These are phyloP conservation scores for Cystobasidium sp. DNA, from an alignment of 1,284 basidiomycete species.

Conservation along the genomic window DNA sequence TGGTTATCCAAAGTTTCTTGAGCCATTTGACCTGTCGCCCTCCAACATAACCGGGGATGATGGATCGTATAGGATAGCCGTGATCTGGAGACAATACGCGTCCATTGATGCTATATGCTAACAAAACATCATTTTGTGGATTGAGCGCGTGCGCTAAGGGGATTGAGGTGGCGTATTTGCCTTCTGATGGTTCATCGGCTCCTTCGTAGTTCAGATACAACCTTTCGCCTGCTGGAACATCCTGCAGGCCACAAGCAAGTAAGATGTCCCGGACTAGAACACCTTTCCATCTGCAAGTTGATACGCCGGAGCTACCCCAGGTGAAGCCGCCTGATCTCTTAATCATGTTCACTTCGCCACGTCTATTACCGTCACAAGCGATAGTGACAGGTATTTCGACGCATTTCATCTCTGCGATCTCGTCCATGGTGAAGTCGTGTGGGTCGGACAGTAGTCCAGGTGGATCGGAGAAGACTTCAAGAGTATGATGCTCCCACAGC, in stretches of 20 bases:
- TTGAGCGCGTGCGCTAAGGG: constrained; percentile 47
- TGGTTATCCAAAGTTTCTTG: constrained; percentile 55
- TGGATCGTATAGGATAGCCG: constrained; percentile 70
- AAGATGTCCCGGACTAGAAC: constrained; percentile 46
- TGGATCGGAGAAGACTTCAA: constrained; percentile 44
- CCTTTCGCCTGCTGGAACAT: constrained; percentile 21
- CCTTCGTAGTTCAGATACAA: constrained; percentile 47
- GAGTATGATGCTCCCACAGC: constrained; percentile 44
- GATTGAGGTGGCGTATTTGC: constrained; percentile 47
- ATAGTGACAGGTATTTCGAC: constrained; percentile 46
- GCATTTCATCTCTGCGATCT: constrained; percentile 37
- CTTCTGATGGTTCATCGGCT: constrained; percentile 47
- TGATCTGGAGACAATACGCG: constrained; percentile 67
- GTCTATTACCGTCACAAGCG: constrained; percentile 47
- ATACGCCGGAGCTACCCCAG: constrained; percentile 45
- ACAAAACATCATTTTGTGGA: constrained; percentile 46
- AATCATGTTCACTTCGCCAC: constrained; percentile 48
- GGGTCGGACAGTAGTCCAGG: constrained; percentile 31
- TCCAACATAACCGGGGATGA: constrained; percentile 71
- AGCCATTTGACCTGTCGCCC: constrained; percentile 81
- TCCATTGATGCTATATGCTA: constrained; percentile 64
- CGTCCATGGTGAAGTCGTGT: constrained; percentile 41
- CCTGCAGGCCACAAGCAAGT: constrained; percentile 27
- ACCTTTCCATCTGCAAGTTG: constrained; percentile 46
- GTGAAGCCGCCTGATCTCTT: constrained; percentile 45